phyloP scores from a whole-genome alignment of 345 rosid genomes.

The Melastoma malabathricum region DNA sequence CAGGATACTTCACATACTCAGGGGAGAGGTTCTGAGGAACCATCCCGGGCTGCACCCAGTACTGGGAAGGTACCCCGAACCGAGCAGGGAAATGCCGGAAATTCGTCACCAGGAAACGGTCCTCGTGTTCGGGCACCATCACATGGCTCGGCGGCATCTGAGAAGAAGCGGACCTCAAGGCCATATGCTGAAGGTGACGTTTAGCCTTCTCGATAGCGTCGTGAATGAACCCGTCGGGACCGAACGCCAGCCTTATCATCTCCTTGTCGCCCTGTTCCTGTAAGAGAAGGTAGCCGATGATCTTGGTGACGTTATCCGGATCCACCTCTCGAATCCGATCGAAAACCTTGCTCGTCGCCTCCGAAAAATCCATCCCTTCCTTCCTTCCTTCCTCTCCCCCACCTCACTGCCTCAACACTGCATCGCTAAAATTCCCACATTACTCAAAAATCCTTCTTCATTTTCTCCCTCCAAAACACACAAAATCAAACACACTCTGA shows the following conservation, averaged over 20 bases:
- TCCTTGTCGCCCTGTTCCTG: conserved; percentile 31
- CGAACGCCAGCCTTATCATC: conserved; percentile 25
- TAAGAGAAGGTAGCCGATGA: conserved; percentile 37
- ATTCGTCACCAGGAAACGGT: conserved; percentile 14
- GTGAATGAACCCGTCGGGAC: conserved; percentile 32
- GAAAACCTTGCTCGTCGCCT: conserved; percentile 26
- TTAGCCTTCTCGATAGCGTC: conserved; percentile 30
- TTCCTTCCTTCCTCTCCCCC: no score
- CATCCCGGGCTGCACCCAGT: no score
- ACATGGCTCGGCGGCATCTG: conserved; percentile 21
- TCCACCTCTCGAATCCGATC: conserved; percentile 34
- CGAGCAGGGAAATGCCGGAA: conserved; percentile 7
- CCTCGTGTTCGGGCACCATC: conserved; percentile 9
- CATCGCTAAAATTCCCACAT: not conserved
- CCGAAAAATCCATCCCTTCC: conserved; percentile 33
- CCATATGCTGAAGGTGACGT: conserved; percentile 25
- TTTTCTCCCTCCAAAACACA: no score
- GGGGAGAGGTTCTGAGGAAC: no score
- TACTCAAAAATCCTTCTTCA: no score
- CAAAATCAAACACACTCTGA: no score
- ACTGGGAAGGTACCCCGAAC: no score
- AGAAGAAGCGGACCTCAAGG: conserved; percentile 15
- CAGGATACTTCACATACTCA: no score
- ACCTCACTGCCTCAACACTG: conserved; percentile 10
- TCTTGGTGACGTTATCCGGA: conserved; percentile 37